Percentiles rank a stretch among this genome's conserved stretches.
Evolutionary conservation across 495 filamentous ascomycete species (phyloP).

Genomic region (Polyplosphaeria fusca): DNA sequence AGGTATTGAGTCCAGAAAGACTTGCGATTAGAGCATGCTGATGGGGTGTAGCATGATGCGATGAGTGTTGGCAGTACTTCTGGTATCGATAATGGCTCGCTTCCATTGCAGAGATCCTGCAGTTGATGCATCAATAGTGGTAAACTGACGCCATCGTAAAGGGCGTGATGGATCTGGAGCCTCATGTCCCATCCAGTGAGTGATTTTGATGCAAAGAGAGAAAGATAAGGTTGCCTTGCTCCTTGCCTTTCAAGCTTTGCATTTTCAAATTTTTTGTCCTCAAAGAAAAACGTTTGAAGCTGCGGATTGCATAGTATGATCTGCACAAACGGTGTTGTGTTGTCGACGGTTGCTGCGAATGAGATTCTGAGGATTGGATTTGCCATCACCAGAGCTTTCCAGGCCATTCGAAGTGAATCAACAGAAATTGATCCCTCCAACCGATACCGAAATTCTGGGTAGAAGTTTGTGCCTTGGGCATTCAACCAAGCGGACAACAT

Average conservation of each 20-base stretch:
- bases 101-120: constrained; percentile 40
- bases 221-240: constrained; percentile 32
- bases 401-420: constrained; percentile 48
- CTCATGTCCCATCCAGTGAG: constrained; percentile 37
- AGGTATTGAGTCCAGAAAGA: constrained; percentile 60
- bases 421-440: constrained; percentile 36
- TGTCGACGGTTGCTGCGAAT: constrained; percentile 51
- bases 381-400: constrained; percentile 53
- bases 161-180: constrained; percentile 59
- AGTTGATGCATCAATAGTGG: constrained; percentile 49
- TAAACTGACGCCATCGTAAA: constrained; percentile 60
- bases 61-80: constrained; percentile 32
- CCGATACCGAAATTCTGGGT: constrained; percentile 59
- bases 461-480: constrained; percentile 57
- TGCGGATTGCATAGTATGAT: constrained; percentile 42
- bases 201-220: constrained; percentile 34
- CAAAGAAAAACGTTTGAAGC: constrained; percentile 13
- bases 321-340: constrained; percentile 53
- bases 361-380: constrained; percentile 59
- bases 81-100: not conserved
- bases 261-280: constrained; percentile 25
- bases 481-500: constrained; percentile 69
- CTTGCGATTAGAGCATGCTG: constrained; percentile 26
- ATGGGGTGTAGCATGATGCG: constrained; percentile 32
- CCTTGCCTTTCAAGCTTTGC: constrained; percentile 23